These are phyloP conservation scores for Trichoderma aggressivum DNA, from an alignment of 2,329 filamentous ascomycete species.

Conservation along the genomic window DNA sequence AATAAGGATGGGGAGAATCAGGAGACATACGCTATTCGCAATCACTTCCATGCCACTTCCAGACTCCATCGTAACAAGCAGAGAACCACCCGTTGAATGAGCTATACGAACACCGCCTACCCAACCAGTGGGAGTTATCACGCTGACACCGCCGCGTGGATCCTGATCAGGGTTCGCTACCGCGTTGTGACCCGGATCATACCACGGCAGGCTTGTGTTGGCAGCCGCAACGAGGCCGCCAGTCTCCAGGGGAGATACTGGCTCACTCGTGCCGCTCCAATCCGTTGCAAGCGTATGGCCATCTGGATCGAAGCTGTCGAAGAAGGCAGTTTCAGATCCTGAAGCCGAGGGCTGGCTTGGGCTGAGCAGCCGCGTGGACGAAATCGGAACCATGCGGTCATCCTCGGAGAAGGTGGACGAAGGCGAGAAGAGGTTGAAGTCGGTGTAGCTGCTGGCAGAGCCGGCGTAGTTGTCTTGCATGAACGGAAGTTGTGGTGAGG, in stretches of 20 bases:
- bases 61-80: not conserved
- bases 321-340: not conserved
- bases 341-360: constrained; percentile 7
- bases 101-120: not conserved
- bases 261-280: constrained; percentile 1
- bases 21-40: constrained; percentile 22
- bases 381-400: constrained; percentile 39
- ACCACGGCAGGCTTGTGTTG: not conserved
- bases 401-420: constrained; percentile 47
- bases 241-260: constrained; percentile 2
- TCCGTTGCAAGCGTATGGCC: not conserved
- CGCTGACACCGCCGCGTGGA: not conserved
- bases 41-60: not conserved
- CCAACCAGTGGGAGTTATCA: not conserved
- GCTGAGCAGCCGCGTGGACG: constrained; percentile 17
- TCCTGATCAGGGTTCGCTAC: not conserved
- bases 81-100: not conserved
- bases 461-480: constrained; percentile 25
- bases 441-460: constrained; percentile 42
- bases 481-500: constrained; percentile 36
- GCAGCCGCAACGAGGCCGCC: not conserved
- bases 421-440: constrained; percentile 57
- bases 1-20: not conserved
- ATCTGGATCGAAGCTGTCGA: not conserved
- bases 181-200: constrained; percentile 5